Conservation (phyloP, 176 grass and related monocot genomes). For the Luzula sylvatica region DNA sequence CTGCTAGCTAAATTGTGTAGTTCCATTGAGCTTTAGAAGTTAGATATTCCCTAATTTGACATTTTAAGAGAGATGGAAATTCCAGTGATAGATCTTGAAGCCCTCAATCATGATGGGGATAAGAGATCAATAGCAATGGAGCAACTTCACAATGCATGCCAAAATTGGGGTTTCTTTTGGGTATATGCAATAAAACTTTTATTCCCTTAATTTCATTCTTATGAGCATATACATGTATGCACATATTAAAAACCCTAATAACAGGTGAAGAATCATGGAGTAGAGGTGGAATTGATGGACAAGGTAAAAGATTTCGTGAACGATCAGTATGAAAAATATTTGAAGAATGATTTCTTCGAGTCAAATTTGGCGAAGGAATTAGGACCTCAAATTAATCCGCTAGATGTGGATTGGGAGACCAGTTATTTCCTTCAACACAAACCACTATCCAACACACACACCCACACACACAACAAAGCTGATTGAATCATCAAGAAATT, state of each 20-base stretch:
- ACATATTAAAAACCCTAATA: neutral
- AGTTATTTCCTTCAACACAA: slow-evolving; percentile 70
- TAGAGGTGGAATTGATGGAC: slow-evolving; percentile 55
- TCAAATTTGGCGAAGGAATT: slow-evolving; percentile 45
- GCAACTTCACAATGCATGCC: slow-evolving; percentile 51
- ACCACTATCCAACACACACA: slow-evolving; percentile 27
- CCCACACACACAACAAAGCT: too few relatives aligned
- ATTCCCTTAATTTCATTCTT: neutral
- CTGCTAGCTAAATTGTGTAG: slow-evolving; percentile 3
- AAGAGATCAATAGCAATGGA: slow-evolving; percentile 32
- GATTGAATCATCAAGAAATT: too few relatives aligned
- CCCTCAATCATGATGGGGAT: slow-evolving; percentile 27
- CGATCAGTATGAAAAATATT: slow-evolving; percentile 50
- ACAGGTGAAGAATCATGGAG: slow-evolving; percentile 79
- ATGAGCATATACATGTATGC: neutral
- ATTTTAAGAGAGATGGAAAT: slow-evolving; percentile 38
- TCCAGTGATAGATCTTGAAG: slow-evolving; percentile 56
- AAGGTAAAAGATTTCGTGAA: slow-evolving; percentile 58
- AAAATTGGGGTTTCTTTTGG: slow-evolving; percentile 79
- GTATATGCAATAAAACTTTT: slow-evolving; percentile 15
- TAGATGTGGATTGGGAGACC: slow-evolving; percentile 59
- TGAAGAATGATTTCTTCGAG: slow-evolving; percentile 43
- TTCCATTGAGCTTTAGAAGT: neutral
- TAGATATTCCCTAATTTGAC: slow-evolving; percentile 1
- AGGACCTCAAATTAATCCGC: neutral